These are phyloP conservation scores for Immersiella caudata DNA, from an alignment of 495 filamentous ascomycete species.

Conservation along the genomic window DNA sequence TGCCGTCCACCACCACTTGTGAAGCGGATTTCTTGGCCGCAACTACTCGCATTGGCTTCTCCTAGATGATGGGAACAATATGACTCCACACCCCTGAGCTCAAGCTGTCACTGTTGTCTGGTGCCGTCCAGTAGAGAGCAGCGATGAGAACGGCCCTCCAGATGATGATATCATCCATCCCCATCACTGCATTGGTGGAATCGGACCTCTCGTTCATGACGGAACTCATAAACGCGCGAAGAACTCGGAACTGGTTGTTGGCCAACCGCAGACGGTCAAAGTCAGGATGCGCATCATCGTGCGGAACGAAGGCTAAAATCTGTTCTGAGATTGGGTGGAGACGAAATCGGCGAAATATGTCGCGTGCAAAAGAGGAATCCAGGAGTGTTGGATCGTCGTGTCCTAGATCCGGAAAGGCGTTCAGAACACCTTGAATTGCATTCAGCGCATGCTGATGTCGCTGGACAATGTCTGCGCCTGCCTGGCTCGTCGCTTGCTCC, in stretches of 20 bases:
- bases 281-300: too few relatives aligned
- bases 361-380: too few relatives aligned
- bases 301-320: too few relatives aligned
- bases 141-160: background rate
- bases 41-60: too few relatives aligned
- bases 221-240: too few relatives aligned
- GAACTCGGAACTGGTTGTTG: too few relatives aligned
- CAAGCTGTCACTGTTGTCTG: background rate
- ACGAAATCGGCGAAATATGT: background rate
- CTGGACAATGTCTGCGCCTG: background rate
- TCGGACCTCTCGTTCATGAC: too few relatives aligned
- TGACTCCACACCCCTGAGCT: background rate
- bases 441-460: background rate
- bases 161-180: background rate
- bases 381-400: background rate
- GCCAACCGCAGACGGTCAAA: too few relatives aligned
- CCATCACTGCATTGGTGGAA: background rate
- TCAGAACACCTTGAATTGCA: background rate
- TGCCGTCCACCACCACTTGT: too few relatives aligned
- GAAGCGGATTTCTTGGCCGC: too few relatives aligned
- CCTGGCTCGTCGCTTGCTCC: too few relatives aligned
- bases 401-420: background rate
- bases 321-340: background rate
- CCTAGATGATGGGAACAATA: background rate
- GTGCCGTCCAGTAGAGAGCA: conserved; percentile 3